Base-by-base conservation (phyloP, 306 rosid genomes). In the Glycine tomentella region DNA sequence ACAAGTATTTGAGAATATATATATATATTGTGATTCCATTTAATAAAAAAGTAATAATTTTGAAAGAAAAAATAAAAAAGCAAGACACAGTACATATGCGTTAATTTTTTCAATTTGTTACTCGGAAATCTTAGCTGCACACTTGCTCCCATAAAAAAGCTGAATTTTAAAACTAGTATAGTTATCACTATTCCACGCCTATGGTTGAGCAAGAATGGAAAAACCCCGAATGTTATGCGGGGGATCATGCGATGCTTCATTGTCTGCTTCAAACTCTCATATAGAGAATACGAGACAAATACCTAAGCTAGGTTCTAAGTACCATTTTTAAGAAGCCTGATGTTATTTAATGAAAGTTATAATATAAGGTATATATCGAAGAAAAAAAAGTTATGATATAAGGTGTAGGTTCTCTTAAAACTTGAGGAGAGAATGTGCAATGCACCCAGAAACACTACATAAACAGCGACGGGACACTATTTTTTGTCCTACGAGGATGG, bases 401-500 rank as follows among this genome's bases (percentile, higher is more conserved):
- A 52, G 87, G 83, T 25, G 40, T 9, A 69, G 85, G 40, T 51
- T 69, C 66, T 76, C 81, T 75, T 82, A 76, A 69, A 76, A 72
- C n/a, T 73, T 25, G 72, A 20, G 50, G 53, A 81, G 16, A 66
- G 64, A 64, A 79, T 75, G 82, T 83, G 77, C 89, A 71, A 63
- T 69, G 84, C 74, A 82, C 80, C 86, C 75, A 65, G 8, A 61
- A 53, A 45, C 84, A 82, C 74, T 69, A n/a, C 72, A 75, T 46
- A 59, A 76, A 80, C 87, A 86, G 50, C 73, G 82, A 86, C 80
- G 79, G 71, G 69, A 58, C 89, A 86, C 65, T 72, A 45, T 71
- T 75, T 34, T 64, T 76, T 64, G 70, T 76, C 65, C 79, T 83
- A 69, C 87, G 7, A 80, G 70, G 72, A 38, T 49, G 80, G 15